These are phyloP conservation scores for Ustilago shanxiensis DNA, from an alignment of 1,284 basidiomycete genomes.

Conservation along the genomic window DNA sequence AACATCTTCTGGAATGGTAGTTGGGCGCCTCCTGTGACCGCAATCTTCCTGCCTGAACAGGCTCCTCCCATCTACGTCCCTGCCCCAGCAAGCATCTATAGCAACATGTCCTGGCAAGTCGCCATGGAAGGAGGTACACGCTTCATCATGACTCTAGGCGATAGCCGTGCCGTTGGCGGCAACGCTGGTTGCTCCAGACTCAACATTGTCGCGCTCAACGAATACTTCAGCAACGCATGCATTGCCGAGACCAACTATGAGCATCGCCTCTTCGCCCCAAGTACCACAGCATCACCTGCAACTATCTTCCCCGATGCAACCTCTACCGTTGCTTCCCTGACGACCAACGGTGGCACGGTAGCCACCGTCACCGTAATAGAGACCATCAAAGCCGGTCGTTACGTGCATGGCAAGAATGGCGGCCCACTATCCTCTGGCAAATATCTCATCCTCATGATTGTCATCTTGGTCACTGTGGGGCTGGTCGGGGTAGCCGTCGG, in stretches of 20 bases:
- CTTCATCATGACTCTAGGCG: conserved; percentile 50
- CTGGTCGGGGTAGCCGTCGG: conserved; percentile 35
- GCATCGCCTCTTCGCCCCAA: conserved; percentile 32
- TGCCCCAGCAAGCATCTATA: background rate
- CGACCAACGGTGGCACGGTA: conserved; percentile 42
- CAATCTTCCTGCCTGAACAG: conserved; percentile 46
- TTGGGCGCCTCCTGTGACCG: conserved; percentile 29
- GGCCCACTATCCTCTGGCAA: conserved; percentile 19
- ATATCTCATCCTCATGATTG: conserved; percentile 40
- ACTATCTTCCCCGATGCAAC: conserved; percentile 52
- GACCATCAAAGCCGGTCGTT: conserved; percentile 44
- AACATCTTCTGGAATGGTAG: conserved; percentile 43
- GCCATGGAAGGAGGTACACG: conserved; percentile 43
- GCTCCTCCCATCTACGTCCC: conserved; percentile 49
- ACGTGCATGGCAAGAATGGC: conserved; percentile 9
- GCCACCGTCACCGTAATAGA: conserved; percentile 47
- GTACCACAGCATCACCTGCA: conserved; percentile 32
- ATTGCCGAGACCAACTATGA: conserved; percentile 9
- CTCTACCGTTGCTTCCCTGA: conserved; percentile 41
- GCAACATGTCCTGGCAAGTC: conserved; percentile 35
- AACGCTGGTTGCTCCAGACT: conserved; percentile 49
- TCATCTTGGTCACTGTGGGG: conserved; percentile 28
- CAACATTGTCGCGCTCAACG: conserved; percentile 47
- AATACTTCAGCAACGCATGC: conserved; percentile 45
- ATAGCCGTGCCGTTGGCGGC: conserved; percentile 21